Evolutionary conservation across 78 protist species (phyloP), one percentile per base, ranked within the genome.

Genomic region (Acrasis kona): DNA sequence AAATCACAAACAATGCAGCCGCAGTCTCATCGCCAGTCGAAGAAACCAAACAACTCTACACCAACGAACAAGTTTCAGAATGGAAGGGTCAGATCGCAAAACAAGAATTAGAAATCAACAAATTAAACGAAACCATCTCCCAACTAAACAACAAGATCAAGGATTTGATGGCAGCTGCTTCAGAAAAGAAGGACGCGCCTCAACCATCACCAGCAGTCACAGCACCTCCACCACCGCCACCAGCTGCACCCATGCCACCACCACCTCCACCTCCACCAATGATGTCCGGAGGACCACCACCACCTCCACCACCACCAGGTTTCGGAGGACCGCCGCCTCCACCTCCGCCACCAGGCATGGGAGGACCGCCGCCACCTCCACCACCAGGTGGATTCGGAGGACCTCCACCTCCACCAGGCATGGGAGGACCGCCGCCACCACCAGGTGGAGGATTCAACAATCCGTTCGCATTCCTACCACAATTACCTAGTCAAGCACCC

Each of bases 381-480:
- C n/a, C n/a, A n/a, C n/a, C n/a, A n/a, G n/a, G n/a, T n/a, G n/a
- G n/a, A n/a, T n/a, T n/a, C n/a, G n/a, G n/a, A n/a, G n/a, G n/a
- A n/a, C 61, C 61, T n/a, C 61, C 61, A n/a, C 34, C 34, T n/a
- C 61, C 61, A 50, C 61, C 61, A n/a, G 61, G 61, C 19, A 50
- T 50, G 61, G 61, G 61, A 50, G 61, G 61, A 50, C 61, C 61
- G 19, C 61, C 61, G 19, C 34, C 34, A n/a, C 61, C 61, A 50
- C 61, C 61, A 50, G 61, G 61, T n/a, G 61, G 61, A 50, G 61
- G 61, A 50, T n/a, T n/a, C n/a, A n/a, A n/a, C n/a, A n/a, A n/a
- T n/a, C n/a, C n/a, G n/a, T n/a, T n/a, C n/a, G n/a, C n/a, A n/a
- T n/a, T n/a, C n/a, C 19, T 50, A 50, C 61, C 61, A 50, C 19